Evolutionary conservation across 2,329 filamentous ascomycete species (phyloP), one percentile per base, ranked within the genome.

Genomic region (Sporothrix humicola): DNA sequence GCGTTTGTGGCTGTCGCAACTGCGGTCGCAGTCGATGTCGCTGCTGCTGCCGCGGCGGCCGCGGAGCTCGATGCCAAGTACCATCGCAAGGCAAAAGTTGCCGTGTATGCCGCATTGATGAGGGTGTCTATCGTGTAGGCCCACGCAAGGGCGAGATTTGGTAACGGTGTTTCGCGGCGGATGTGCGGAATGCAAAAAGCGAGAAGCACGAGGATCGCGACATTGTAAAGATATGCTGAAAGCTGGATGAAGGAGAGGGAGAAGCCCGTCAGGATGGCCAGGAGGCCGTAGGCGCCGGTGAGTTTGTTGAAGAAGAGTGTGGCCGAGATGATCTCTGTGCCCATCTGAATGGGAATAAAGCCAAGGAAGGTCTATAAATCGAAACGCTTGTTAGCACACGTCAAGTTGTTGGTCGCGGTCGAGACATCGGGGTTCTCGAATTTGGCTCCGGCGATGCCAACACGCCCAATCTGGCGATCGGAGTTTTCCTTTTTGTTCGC

Each of bases 241-340:
- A 97, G 87, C 82, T 98, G 95, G 31, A 96, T 87, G 44, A 90
- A 87, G 72, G 93, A 95, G 76, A 97, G 89, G 77, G 91, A 86
- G 82, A 93, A 94, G 80, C 95, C 95, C 31, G 95, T 97, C 76
- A 97, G 86, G 77, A 97, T 88, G 74, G 95, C 94, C 77, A 98
- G 91, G 59, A 98, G 87, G 77, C 95, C 95, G 82, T 97, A 98
- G 77, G 97, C 86, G 73, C 94, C 95, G 69, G 93, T 95, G 77
- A 95, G 89, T 83, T 97, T 97, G 87, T 98, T 98, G 84, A 98
- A 91, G 72, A 97, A 87, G 76, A 97, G 89, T 12, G 92, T 90
- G 75, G 96, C 87, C 4, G 92, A 91, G 79, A 97, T 94, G 79
- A 98, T 88, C 78, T 96, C 93, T 65, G 93, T 91, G 77, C 93